Conservation (phyloP, 2,329 filamentous ascomycete genomes). For the Fusarium sp. region DNA sequence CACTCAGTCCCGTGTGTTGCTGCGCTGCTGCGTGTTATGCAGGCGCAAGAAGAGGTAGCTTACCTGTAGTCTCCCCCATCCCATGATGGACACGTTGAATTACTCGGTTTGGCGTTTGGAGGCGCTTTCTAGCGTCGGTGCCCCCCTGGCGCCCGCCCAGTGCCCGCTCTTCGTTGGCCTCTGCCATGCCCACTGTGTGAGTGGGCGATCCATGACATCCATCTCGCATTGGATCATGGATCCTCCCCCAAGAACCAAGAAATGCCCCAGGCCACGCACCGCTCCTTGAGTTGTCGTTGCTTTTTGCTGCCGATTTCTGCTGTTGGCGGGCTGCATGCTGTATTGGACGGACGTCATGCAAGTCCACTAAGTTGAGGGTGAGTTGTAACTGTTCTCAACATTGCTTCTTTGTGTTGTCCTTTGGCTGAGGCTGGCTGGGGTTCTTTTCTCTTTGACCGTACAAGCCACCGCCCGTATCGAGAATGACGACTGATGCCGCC, state of each 20-base stretch:
- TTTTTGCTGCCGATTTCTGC: constrained; percentile 19
- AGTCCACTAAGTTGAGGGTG: not conserved
- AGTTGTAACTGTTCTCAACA: not conserved
- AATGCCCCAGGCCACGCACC: constrained; percentile 5
- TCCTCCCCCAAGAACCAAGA: constrained; percentile 1
- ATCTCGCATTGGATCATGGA: not conserved
- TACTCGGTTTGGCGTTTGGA: constrained; percentile 25
- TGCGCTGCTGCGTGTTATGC: not conserved
- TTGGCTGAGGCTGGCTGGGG: not conserved
- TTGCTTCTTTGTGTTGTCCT: constrained; percentile 28
- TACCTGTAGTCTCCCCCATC: not conserved
- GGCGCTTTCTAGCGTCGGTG: constrained; percentile 25
- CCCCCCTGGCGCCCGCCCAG: constrained; percentile 30
- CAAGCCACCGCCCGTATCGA: constrained; percentile 4
- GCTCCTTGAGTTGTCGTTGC: constrained; percentile 12
- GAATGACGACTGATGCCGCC: constrained; percentile 27
- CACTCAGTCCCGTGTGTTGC: not conserved
- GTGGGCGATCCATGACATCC: constrained; percentile 33
- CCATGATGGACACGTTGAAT: constrained; percentile 26
- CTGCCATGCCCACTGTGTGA: not conserved
- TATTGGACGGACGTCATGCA: constrained; percentile 33
- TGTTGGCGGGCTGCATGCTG: constrained; percentile 29
- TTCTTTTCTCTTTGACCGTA: not conserved
- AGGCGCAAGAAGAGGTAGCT: not conserved
- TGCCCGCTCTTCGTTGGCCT: constrained; percentile 25